phyloP scores from a whole-genome alignment of 2,329 filamentous ascomycete genomes.

The Colletotrichum coccodes region DNA sequence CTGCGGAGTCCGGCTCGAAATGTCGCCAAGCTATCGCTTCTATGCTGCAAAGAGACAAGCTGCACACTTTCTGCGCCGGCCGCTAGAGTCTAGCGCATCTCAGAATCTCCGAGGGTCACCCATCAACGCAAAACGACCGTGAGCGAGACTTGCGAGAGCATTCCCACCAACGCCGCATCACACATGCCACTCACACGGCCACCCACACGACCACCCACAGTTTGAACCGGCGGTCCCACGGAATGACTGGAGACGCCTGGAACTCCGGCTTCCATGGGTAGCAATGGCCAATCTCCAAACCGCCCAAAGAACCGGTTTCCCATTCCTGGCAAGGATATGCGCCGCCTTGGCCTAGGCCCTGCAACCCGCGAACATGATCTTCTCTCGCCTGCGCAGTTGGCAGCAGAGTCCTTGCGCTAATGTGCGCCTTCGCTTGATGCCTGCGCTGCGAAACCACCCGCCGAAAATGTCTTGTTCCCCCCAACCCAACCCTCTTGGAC shows the following conservation, averaged over 20 bases:
- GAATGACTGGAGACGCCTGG: background rate
- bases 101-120: slow-evolving; percentile 27
- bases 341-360: slow-evolving; percentile 20
- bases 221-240: too few relatives aligned
- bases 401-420: background rate
- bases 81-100: slow-evolving; percentile 25
- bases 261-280: background rate
- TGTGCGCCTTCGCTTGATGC: background rate
- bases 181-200: background rate
- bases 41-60: slow-evolving; percentile 19
- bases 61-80: slow-evolving; percentile 21
- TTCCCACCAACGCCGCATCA: background rate
- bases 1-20: background rate
- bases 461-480: background rate
- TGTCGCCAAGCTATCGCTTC: slow-evolving; percentile 6
- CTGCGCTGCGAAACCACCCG: slow-evolving; percentile 7
- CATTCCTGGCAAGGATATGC: slow-evolving; percentile 23
- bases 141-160: background rate
- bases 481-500: slow-evolving; percentile 19
- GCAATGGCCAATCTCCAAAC: slow-evolving; percentile 23
- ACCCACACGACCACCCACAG: background rate
- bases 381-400: background rate
- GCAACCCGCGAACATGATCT: background rate
- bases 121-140: slow-evolving; percentile 20
- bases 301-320: slow-evolving; percentile 32